A percentile compares a stretch with the other conserved stretches of the same genome.
phyloP scores from a whole-genome alignment of 352 stramenopile genomes.

The Halophytophthora batemanensis region DNA sequence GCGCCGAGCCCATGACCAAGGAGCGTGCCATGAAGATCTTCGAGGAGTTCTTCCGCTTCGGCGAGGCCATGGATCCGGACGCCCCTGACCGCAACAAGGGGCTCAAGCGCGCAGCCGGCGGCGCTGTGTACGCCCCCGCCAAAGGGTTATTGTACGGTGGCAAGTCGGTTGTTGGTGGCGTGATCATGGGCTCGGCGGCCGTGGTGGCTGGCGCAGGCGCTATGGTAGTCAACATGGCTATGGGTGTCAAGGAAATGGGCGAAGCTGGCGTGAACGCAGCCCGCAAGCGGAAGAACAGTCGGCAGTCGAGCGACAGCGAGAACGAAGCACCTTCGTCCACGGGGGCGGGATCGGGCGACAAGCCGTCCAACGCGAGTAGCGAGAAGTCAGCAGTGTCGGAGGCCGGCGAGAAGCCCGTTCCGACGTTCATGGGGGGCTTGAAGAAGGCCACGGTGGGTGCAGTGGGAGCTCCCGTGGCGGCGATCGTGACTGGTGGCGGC shows the following conservation, averaged over 20 bases:
- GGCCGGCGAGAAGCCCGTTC: constrained; percentile 63
- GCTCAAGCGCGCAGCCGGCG: constrained; percentile 69
- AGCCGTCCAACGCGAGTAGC: constrained; percentile 17
- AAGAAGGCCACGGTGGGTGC: constrained; percentile 86
- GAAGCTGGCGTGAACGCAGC: constrained; percentile 77
- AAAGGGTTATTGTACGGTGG: constrained; percentile 83
- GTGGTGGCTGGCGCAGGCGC: constrained; percentile 71
- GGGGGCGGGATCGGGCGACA: constrained; percentile 12
- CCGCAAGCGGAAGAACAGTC: constrained; percentile 56
- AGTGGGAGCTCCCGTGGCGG: constrained; percentile 73
- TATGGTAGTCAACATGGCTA: constrained; percentile 81
- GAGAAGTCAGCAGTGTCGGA: constrained; percentile 24
- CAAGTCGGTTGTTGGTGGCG: constrained; percentile 76
- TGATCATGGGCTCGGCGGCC: constrained; percentile 82
- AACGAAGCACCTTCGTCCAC: constrained; percentile 23
- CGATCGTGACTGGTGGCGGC: constrained; percentile 69
- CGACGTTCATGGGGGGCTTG: constrained; percentile 80
- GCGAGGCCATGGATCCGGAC: constrained; percentile 81
- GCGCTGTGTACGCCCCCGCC: constrained; percentile 75
- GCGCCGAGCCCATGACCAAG: constrained; percentile 78
- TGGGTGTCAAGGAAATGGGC: constrained; percentile 86
- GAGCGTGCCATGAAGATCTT: constrained; percentile 85
- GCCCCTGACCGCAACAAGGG: constrained; percentile 75
- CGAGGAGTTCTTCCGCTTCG: constrained; percentile 84
- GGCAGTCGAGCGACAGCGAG: constrained; percentile 39